A percentile compares a stretch with the other conserved stretches of the same genome.
These are phyloP conservation scores for Ophiostoma pallidulum DNA, from an alignment of 2,329 filamentous ascomycete species.

Conservation along the genomic window DNA sequence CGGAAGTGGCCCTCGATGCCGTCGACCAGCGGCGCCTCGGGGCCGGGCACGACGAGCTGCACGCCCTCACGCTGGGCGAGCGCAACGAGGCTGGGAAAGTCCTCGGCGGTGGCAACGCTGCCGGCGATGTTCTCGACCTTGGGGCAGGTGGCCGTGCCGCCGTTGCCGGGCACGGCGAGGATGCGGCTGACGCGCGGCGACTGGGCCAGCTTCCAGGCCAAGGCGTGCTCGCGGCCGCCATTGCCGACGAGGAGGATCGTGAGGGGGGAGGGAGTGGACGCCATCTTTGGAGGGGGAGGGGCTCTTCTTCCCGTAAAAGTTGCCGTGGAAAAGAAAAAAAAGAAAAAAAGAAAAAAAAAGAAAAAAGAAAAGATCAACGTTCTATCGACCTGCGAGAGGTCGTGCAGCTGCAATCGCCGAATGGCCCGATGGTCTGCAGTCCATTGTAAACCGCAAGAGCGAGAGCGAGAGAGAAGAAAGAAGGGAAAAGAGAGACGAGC, in stretches of 20 bases:
- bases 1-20: conserved; percentile 81
- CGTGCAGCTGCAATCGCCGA: conserved; percentile 9
- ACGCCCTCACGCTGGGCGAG: conserved; percentile 65
- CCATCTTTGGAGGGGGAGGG: conserved; percentile 4
- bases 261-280: conserved; percentile 9
- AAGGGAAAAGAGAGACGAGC: not conserved
- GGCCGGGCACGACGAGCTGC: conserved; percentile 81
- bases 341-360: not conserved
- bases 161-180: conserved; percentile 66
- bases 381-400: conserved; percentile 4
- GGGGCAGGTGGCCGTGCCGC: conserved; percentile 63
- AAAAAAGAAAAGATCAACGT: not conserved
- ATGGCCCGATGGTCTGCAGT: conserved; percentile 10
- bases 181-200: conserved; percentile 72
- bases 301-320: no score
- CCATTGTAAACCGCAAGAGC: no score
- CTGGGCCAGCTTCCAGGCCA: conserved; percentile 88
- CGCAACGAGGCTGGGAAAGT: conserved; percentile 67
- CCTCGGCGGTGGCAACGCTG: conserved; percentile 53
- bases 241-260: conserved; percentile 76
- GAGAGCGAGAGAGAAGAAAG: not conserved
- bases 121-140: conserved; percentile 62
- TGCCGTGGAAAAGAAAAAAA: not conserved
- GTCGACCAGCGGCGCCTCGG: conserved; percentile 87
- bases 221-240: conserved; percentile 86